Evolutionary conservation across 257 asterid species (phyloP), one percentile per base, ranked within the genome.

Genomic region (Orobanche coerulescens): DNA sequence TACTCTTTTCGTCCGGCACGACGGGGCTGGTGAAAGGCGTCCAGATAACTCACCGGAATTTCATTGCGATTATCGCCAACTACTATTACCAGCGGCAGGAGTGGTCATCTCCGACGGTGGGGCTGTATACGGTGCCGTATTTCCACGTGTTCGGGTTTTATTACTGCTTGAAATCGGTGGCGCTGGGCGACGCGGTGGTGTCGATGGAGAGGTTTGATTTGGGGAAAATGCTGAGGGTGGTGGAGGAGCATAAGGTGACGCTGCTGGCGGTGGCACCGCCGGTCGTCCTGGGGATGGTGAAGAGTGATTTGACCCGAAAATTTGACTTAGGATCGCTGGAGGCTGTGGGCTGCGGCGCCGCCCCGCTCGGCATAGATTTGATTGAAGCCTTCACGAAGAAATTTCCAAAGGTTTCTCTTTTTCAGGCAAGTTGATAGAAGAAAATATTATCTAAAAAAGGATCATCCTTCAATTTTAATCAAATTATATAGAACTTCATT

Each of bases 1-100:
- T 85, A 31, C 61, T 85, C 23, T 85, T 70, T 46, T 85, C 94
- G 5, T 82, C 87, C 2, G 87, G 94, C 30, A 85, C 90, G n/a
- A 82, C 86, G 14, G 94, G 94, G 50, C 58, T 37, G 22, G 76
- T 72, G 59, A 85, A 85, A 42, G 90, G 87, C 24, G 90, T 82
- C 39, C 73, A 56, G 15, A 6, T 82, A 16, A 74, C 79, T 65
- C 87, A 80, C 51, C 71, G 79, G 66, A 84, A 82, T 24, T 76
- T 85, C 8, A 82, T 85, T 7, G 75, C 82, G 0, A n/a, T 28
- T 0, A 28, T 47, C 30, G 78, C 82, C 10, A 42, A 31, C 46
- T 42, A 15, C 43, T 61, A 72, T 10, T 49, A 52, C 31, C 44
- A 61, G 43, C 49, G 60, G 9, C 30, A 14, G 14, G 73, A 36